Conservation (phyloP, 2,329 filamentous ascomycete species). For the Calonectria hawksworthii region DNA sequence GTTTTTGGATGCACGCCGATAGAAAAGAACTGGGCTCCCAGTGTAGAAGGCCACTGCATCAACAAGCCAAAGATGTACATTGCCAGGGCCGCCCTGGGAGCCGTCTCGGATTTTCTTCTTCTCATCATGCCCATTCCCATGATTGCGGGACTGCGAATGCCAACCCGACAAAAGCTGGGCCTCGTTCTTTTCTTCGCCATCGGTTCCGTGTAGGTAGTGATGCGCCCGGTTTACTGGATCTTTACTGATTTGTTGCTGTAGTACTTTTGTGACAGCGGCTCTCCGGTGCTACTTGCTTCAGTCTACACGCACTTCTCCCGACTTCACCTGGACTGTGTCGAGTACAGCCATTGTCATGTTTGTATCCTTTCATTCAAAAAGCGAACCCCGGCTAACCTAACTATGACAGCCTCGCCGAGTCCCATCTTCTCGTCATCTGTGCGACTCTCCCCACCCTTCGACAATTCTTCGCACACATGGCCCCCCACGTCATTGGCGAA, state of each 20-base stretch:
- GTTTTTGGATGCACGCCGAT: constrained; percentile 36
- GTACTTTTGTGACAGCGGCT: constrained; percentile 31
- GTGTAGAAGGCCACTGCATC: constrained; percentile 54
- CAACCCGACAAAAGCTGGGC: constrained; percentile 58
- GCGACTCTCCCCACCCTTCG: constrained; percentile 30
- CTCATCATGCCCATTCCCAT: constrained; percentile 60
- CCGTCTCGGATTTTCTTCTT: constrained; percentile 61
- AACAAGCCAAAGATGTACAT: constrained; percentile 61
- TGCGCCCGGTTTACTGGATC: background rate
- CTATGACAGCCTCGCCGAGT: constrained; percentile 27
- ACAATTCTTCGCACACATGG: constrained; percentile 32
- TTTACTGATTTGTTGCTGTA: background rate
- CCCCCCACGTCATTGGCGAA: constrained; percentile 23
- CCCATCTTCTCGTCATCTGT: constrained; percentile 36
- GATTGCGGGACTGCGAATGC: constrained; percentile 58
- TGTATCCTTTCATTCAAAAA: background rate
- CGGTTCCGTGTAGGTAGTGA: constrained; percentile 42
- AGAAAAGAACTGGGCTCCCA: constrained; percentile 41
- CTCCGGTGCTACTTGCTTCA: constrained; percentile 32
- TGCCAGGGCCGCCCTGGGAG: constrained; percentile 59
- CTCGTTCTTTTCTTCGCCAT: constrained; percentile 58
- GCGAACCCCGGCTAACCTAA: background rate
- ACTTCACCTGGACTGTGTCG: constrained; percentile 33
- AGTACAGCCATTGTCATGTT: background rate
- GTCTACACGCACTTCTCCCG: background rate